Percentiles rank a stretch among this genome's conserved stretches.
These are phyloP conservation scores for Testicularia cyperi DNA, from an alignment of 1,284 basidiomycete species.

Conservation along the genomic window DNA sequence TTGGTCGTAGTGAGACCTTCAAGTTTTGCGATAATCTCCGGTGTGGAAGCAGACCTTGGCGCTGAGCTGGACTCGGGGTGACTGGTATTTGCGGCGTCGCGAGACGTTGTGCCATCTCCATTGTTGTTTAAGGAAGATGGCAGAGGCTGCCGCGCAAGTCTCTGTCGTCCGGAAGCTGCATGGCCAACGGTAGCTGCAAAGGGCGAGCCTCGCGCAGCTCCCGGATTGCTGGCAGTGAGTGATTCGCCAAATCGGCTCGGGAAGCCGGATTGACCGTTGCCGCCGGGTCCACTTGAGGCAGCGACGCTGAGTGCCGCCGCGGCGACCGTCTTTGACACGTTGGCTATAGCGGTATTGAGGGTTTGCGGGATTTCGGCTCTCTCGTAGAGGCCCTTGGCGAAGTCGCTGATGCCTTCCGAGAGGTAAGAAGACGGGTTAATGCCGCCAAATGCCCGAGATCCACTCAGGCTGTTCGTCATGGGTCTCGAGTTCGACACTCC, in stretches of 20 bases:
- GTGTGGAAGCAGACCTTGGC: too few relatives aligned
- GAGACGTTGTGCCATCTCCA: not conserved
- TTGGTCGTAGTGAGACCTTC: slow-evolving; percentile 26
- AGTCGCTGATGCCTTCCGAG: slow-evolving; percentile 43
- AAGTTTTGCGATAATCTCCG: slow-evolving; percentile 9
- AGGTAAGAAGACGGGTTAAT: slow-evolving; percentile 34
- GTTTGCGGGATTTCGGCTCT: slow-evolving; percentile 35
- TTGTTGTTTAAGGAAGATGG: not conserved
- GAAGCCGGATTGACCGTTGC: slow-evolving; percentile 17
- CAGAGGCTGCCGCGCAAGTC: not conserved
- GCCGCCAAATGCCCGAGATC: slow-evolving; percentile 17
- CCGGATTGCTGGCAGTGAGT: slow-evolving; percentile 4
- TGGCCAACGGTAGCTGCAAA: slow-evolving; percentile 13
- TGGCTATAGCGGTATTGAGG: slow-evolving; percentile 36
- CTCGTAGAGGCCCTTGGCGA: slow-evolving; percentile 49
- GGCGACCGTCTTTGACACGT: slow-evolving; percentile 42
- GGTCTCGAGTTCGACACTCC: slow-evolving; percentile 3
- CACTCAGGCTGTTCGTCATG: slow-evolving; percentile 1
- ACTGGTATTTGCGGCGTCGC: too few relatives aligned
- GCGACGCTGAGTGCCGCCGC: slow-evolving; percentile 20
- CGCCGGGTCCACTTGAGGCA: slow-evolving; percentile 10
- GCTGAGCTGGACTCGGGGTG: not conserved
- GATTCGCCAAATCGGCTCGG: slow-evolving; percentile 31
- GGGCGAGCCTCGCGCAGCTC: slow-evolving; percentile 4
- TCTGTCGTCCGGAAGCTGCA: slow-evolving; percentile 3